Evolutionary conservation across 306 rosid genomes (phyloP).

Genomic region (Lathyrus sativus): DNA sequence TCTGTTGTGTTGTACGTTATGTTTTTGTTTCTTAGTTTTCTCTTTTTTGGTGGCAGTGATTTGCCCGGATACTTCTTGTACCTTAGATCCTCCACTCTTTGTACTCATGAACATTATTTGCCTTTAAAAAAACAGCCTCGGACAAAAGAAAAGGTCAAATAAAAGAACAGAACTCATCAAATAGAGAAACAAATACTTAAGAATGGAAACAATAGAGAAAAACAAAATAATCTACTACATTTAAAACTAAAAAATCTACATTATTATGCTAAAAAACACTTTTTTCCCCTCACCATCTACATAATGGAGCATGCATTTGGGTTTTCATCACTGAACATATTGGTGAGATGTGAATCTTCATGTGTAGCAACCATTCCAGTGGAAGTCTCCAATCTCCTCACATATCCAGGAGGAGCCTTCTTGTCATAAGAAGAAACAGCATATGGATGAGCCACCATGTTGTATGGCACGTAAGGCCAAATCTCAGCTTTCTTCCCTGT

Average conservation of each 20-base stretch:
- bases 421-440: conserved; percentile 75
- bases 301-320: conserved; percentile 88
- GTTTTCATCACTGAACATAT: conserved; percentile 92
- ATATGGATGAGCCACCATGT: conserved; percentile 71
- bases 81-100: too few relatives aligned
- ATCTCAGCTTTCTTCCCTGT: conserved; percentile 85
- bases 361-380: conserved; percentile 49
- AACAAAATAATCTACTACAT: background rate
- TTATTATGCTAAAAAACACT: background rate
- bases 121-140: background rate
- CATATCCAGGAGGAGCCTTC: conserved; percentile 92
- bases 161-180: background rate
- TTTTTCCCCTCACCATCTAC: conserved; percentile 39
- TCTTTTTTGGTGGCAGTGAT: too few relatives aligned
- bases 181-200: conserved; percentile 3
- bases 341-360: conserved; percentile 63
- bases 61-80: too few relatives aligned
- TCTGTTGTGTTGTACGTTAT: too few relatives aligned
- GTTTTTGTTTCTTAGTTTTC: too few relatives aligned
- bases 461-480: conserved; percentile 92
- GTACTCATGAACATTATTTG: too few relatives aligned
- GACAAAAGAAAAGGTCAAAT: background rate
- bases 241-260: conserved; percentile 36
- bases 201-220: background rate
- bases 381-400: conserved; percentile 62